phyloP scores from a whole-genome alignment of 352 stramenopile species.

The Thalassiosira ordinaria region DNA sequence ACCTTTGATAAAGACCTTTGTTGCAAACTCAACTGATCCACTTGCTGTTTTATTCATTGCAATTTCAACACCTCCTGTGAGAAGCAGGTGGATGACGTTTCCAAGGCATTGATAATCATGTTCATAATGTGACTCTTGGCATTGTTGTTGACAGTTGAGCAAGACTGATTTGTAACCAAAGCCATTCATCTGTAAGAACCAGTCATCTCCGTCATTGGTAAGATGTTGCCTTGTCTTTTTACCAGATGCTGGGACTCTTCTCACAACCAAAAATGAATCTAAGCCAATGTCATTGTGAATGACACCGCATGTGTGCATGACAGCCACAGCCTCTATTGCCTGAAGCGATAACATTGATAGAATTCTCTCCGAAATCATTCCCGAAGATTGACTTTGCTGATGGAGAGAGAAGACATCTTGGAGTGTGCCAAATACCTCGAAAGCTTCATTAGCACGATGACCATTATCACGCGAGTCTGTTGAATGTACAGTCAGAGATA shows the following conservation, averaged over 20 bases:
- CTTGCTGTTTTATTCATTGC: constrained; percentile 22
- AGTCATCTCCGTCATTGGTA: constrained; percentile 13
- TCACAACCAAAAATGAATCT: constrained; percentile 60
- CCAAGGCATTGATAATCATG: constrained; percentile 61
- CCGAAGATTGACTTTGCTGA: constrained; percentile 47
- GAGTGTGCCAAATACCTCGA: constrained; percentile 53
- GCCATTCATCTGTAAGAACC: constrained; percentile 54
- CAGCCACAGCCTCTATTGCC: constrained; percentile 51
- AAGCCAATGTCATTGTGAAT: constrained; percentile 57
- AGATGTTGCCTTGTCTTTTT: constrained; percentile 12
- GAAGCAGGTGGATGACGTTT: constrained; percentile 55
- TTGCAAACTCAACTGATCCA: constrained; percentile 45
- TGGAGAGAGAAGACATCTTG: constrained; percentile 57
- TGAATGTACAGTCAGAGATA: constrained; percentile 22
- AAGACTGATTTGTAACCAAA: constrained; percentile 56
- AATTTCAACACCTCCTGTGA: constrained; percentile 55
- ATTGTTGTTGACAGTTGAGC: constrained; percentile 29
- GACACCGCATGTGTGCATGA: constrained; percentile 52
- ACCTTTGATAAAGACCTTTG: constrained; percentile 46
- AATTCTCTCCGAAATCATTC: constrained; percentile 55
- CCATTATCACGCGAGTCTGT: background rate
- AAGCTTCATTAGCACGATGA: constrained; percentile 6
- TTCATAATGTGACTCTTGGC: constrained; percentile 37
- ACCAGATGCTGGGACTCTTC: background rate
- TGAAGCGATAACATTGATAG: constrained; percentile 41